Evolutionary conservation across 1,139 yeast genomes (phyloP), one percentile per base, ranked within the genome.

Genomic region (Magnusiomyces clavatus): DNA sequence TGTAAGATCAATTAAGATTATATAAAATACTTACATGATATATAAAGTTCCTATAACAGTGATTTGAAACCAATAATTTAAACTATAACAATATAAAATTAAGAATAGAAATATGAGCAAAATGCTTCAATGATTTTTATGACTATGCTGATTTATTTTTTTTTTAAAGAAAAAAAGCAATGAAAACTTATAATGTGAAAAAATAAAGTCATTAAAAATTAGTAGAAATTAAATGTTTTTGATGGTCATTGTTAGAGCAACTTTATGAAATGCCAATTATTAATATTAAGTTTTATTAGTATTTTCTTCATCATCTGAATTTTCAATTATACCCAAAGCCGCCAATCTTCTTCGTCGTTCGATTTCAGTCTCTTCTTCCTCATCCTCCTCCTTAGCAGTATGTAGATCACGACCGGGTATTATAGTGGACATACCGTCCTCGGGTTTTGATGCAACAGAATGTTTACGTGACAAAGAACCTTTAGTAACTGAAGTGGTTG

Each of bases 261-360:
- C 5, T 19, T 19, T 19, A 20, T 20, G 13, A 13, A 12, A 19
- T 19, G 31, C 16, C 11, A 12, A 16, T 12, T 19, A 11, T 14
- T 20, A 13, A 8, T 16, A 31, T 43, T n/a, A 31, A 11, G 13
- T 14, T 36, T 36, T 41, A 20, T 60, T 62, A 14, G 58, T 58
- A 11, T 58, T 61, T 12, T 61, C 61, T 5, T 61, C 62, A 17
- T 57, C 63, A 13, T 50, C 58, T 1, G 54, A 76, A 48, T 70
- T 75, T 50, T 77, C 68, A 51, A 83, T 70, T 34, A 77, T 69
- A 10, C 95, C 95, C 57, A 89, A 75, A 1, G 96, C 96, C 2
- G 92, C 90, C 57, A 87, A 69, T 58, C 97, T 78, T 63, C 96
- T 78, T 46, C 75, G 75, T 57, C 81, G 78, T 64, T 89, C 97